Conservation (phyloP, 176 grass and related monocot species). For the Zoysia japonica region DNA sequence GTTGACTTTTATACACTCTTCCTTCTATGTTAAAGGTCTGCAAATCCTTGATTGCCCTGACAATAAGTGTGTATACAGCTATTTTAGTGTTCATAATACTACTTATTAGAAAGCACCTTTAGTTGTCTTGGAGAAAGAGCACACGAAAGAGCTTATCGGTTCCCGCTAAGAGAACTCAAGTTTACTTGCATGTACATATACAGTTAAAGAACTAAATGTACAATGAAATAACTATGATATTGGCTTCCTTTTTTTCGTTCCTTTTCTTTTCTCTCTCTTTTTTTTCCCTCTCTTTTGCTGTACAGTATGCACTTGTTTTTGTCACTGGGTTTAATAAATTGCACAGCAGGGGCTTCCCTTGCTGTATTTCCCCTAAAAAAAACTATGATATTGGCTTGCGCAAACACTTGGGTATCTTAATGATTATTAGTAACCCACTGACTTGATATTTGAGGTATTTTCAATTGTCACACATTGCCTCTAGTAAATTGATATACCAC, state of each 20-base stretch:
- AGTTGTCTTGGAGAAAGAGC: constrained; percentile 14
- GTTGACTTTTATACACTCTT: neutral
- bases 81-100: neutral
- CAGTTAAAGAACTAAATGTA: neutral
- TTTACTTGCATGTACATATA: constrained; percentile 12
- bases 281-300: no score
- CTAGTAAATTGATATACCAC: neutral
- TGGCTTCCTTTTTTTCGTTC: no score
- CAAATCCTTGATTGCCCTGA: neutral
- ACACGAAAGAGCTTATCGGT: neutral
- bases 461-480: neutral
- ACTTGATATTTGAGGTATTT: constrained; percentile 36
- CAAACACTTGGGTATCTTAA: constrained; percentile 9
- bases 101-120: constrained; percentile 12
- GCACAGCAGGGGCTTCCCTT: no score
- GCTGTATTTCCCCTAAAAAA: no score
- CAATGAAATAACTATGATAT: neutral
- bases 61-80: neutral
- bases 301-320: no score
- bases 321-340: no score
- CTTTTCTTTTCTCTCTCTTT: no score
- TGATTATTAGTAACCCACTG: constrained; percentile 20
- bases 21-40: constrained; percentile 10
- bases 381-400: neutral
- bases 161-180: neutral